These are phyloP conservation scores for Populus deltoides DNA, from an alignment of 345 rosid species.

Conservation along the genomic window DNA sequence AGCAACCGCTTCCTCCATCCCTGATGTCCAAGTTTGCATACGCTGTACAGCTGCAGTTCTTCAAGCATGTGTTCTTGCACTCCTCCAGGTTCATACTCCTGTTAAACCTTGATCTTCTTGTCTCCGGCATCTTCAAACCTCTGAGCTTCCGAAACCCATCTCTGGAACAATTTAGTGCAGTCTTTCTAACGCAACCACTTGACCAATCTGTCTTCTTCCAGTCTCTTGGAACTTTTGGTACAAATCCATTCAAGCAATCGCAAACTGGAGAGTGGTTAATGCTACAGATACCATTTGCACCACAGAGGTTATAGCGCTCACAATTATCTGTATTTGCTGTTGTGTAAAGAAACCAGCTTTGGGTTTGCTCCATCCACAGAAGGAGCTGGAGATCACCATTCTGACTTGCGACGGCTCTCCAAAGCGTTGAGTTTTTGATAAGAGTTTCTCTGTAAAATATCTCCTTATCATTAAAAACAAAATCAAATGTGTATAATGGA, in stretches of 20 bases:
- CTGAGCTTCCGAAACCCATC: conserved; percentile 16
- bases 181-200: not conserved
- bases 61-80: no score
- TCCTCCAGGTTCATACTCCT: no score
- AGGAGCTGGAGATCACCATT: not conserved
- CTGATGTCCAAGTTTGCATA: not conserved
- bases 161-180: not conserved
- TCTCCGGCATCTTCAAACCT: conserved; percentile 8
- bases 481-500: not conserved
- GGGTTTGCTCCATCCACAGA: not conserved
- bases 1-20: not conserved
- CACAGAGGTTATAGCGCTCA: no score
- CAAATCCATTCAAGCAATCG: not conserved
- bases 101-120: not conserved
- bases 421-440: not conserved
- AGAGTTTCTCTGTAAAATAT: not conserved
- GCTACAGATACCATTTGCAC: no score
- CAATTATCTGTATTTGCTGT: no score
- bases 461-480: not conserved
- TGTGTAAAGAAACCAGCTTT: not conserved
- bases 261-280: no score
- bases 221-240: not conserved
- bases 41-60: no score
- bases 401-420: not conserved
- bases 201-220: not conserved